Evolutionary conservation across 352 stramenopile genomes (phyloP), one percentile per base, ranked within the genome.

Genomic region (Achlya hypogyna): DNA sequence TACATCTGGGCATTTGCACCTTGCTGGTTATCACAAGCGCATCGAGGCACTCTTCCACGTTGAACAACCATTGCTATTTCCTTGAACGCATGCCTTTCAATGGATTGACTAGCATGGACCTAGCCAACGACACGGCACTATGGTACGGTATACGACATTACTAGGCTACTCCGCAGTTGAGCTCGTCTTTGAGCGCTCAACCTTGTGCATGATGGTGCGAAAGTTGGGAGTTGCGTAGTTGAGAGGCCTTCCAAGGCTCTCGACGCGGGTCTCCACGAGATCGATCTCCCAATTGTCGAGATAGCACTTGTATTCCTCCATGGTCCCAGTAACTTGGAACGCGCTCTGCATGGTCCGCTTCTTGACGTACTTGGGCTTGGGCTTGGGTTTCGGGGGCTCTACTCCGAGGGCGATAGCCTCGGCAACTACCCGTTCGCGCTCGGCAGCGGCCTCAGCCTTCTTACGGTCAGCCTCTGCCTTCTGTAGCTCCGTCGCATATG

Each of bases 301-400:
- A 34, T 67, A 67, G 38, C 47, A 51, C 18, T 32, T 67, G 60
- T 67, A 67, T 29, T 67, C 60, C 9, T 67, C 16, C 9, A 67
- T 25, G 12, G n/a, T 40, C 12, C 38, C 60, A 22, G 23, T 27
- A 22, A 64, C 27, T 18, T 52, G 27, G 8, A 64, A n/a, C 18
- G 23, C 54, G 35, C 23, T 34, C 14, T 58, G 9, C 20, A 53
- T 58, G 25, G 22, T 32, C n/a, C 23, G 18, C 42, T 10, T 31
- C 49, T 56, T 56, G 2, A n/a, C 12, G 22, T 25, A 49, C 47
- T 12, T 6, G 18, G 31, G 22, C 20, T 25, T n/a, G 42, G 27
- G 18, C 27, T 63, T 5, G 18, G 22, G 8, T 27, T 5, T 47
- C 42, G 6, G 20, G n/a, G 31, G 27, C 43, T n/a, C n/a, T n/a